Base-by-base conservation (phyloP, 2,329 filamentous ascomycete genomes). In the Cladobotryum mycophilum region DNA sequence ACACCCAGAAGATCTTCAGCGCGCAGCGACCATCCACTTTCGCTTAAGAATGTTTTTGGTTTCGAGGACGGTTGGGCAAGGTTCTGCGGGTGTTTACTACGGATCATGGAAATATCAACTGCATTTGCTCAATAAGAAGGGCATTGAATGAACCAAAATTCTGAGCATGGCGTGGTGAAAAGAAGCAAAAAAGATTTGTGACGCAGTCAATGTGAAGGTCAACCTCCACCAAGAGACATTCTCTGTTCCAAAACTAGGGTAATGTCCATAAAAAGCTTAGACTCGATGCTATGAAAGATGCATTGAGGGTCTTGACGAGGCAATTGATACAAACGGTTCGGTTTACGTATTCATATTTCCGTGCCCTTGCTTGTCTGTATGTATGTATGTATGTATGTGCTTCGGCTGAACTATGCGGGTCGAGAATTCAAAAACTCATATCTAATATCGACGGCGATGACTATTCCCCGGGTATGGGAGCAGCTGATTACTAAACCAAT, bases 1-100 rank as follows among this genome's bases (percentile, higher is more conserved):
- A 75, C 73, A 84, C 79, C 80, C 88, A 86, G 82, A 95, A 95
- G 84, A 72, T 97, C 73, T 99, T 95, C 81, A 83, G 87, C 72
- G 84, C 89, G 70, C 89, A 84, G 78, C 86, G 93, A 78, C 93
- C 93, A 69, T 89, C 89, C 70, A 99, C 93, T 75, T 97, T 97
- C 83, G 93, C 90, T 82, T 97, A 90, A 82, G 81, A 71, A 76
- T 71, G 74, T 75, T 74, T 71, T 68, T 71, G 72, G 70, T 76
- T 70, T 65, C 62, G 67, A 68, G 66, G 68, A 70, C 66, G 72
- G 69, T 71, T 74, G 71, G 75, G 71, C 70, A 76, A 72, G 74
- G 55, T 70, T 78, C 71, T 75, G 72, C 73, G 69, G 78, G 78
- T 81, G 78, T 81, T 81, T 70, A 78, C 70, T 76, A 76, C 69